phyloP scores from a whole-genome alignment of 306 rosid species.

The Lathyrus aphaca region DNA sequence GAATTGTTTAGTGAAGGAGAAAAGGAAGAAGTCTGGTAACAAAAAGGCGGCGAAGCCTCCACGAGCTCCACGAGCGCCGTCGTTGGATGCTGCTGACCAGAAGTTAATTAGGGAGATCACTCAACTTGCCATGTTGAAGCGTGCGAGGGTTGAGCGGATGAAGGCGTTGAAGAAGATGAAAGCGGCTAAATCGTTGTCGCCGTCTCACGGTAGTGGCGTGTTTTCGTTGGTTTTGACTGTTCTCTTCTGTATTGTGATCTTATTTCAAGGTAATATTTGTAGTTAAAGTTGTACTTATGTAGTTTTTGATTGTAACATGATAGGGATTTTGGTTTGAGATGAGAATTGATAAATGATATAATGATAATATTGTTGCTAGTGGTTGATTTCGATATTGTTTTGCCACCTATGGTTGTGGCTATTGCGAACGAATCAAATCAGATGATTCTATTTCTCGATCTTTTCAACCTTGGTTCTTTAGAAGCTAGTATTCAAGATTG shows the following conservation, averaged over 20 bases:
- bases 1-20: conserved; percentile 61
- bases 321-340: conserved; percentile 6
- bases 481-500: too few species aligned
- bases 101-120: conserved; percentile 81
- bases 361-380: background rate
- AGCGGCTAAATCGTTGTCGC: conserved; percentile 58
- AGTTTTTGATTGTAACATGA: background rate
- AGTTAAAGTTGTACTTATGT: background rate
- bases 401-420: background rate
- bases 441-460: too few species aligned
- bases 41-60: conserved; percentile 86
- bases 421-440: too few species aligned
- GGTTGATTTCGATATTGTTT: conserved; percentile 30
- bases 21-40: conserved; percentile 66
- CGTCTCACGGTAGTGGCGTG: conserved; percentile 56
- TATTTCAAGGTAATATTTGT: conserved; percentile 71
- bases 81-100: conserved; percentile 79
- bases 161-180: conserved; percentile 82
- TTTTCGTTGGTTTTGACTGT: conserved; percentile 74
- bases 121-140: conserved; percentile 80
- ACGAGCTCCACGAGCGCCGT: conserved; percentile 86
- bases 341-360: conserved; percentile 28
- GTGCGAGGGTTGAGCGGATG: conserved; percentile 77
- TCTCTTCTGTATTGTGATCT: conserved; percentile 74
- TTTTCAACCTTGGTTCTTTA: background rate